Evolutionary conservation across 192 early-diverging fungal genomes (phyloP).

Genomic region (Backusella tuberculispora): DNA sequence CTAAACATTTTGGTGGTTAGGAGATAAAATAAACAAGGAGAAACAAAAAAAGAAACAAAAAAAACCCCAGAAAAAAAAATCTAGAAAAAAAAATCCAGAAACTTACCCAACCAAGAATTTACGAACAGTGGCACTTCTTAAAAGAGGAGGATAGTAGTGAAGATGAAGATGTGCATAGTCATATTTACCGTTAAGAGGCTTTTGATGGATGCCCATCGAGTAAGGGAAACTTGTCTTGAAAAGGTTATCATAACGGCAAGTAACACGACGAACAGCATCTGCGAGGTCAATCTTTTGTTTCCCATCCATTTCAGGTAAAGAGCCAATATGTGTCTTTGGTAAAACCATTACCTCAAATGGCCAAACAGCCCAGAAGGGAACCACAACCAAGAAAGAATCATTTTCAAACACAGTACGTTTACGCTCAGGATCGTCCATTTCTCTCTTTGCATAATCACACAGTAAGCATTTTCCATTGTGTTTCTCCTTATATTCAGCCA

Average conservation of each 20-base stretch:
- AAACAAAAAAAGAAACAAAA: neutral
- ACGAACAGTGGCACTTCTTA: slow-evolving; percentile 84
- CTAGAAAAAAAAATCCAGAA: no score
- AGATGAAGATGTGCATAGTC: slow-evolving; percentile 78
- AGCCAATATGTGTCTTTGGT: slow-evolving; percentile 62
- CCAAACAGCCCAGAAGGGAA: slow-evolving; percentile 98
- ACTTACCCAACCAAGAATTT: slow-evolving; percentile 94
- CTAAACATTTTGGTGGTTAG: slow-evolving; percentile 36
- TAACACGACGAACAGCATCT: slow-evolving; percentile 72
- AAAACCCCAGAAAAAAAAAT: neutral
- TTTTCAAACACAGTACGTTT: slow-evolving; percentile 74
- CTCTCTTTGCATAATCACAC: slow-evolving; percentile 77
- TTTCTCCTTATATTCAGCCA: slow-evolving; percentile 63
- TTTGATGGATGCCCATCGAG: slow-evolving; percentile 93
- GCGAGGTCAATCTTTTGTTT: slow-evolving; percentile 70
- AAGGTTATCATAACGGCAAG: slow-evolving; percentile 92
- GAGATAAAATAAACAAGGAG: neutral
- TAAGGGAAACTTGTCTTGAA: slow-evolving; percentile 93
- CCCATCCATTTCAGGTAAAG: slow-evolving; percentile 53
- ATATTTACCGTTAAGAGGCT: slow-evolving; percentile 66
- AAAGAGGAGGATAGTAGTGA: slow-evolving; percentile 93
- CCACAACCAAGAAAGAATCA: slow-evolving; percentile 75
- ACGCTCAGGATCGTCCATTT: slow-evolving; percentile 41
- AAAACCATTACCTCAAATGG: slow-evolving; percentile 93
- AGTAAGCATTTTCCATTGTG: slow-evolving; percentile 70